Base-by-base conservation (phyloP, 495 filamentous ascomycete genomes). In the Talaromyces proteolyticus region DNA sequence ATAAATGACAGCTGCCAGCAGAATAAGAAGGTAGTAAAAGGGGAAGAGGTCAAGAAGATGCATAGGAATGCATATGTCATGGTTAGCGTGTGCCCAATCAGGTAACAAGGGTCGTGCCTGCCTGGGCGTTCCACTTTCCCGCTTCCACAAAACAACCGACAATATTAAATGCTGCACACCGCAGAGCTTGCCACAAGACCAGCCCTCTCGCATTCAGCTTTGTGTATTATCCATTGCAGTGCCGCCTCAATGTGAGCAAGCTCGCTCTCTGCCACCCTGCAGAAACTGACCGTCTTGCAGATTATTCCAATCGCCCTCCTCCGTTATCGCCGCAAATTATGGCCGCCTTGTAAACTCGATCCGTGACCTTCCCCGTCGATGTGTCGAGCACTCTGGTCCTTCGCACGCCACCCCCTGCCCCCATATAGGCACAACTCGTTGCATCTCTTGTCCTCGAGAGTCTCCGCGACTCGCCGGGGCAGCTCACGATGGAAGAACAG, bases 401-500 rank as follows among this genome's bases (percentile, higher is more conserved):
- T 41, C 38, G 10, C 38, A 41, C 6, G 18, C 38, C 14, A 16
- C 48, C 18, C 39, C 46, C 29, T 45, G 37, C n/a, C 38, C 44
- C 12, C 51, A 34, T 34, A 2, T 34, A 34, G 44, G 37, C 44
- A 25, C 19, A 17, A 16, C 14, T 17, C 37, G 6, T 42, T 53
- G 26, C 3, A 53, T 24, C 23, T 42, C 44, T 19, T 49, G 29
- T 50, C 40, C 44, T 48, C 25, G 51, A 56, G 44, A 54, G 44
- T 26, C 53, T 12, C n/a, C 38, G 44, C 5, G 38, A 37, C 34
- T 50, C 45, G 46, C 52, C 56, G 63, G 67, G 64, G 66, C 67
- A 72, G 63, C 58, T 53, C 55, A 75, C 67, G 60, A 75, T 75
- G 72, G 72, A 74, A 68, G 72, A 73, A 58, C 72, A 75, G 70